Evolutionary conservation across 768 basidiomycete species (phyloP), one percentile per base, ranked within the genome.

Genomic region (Hygrocybe punicea): DNA sequence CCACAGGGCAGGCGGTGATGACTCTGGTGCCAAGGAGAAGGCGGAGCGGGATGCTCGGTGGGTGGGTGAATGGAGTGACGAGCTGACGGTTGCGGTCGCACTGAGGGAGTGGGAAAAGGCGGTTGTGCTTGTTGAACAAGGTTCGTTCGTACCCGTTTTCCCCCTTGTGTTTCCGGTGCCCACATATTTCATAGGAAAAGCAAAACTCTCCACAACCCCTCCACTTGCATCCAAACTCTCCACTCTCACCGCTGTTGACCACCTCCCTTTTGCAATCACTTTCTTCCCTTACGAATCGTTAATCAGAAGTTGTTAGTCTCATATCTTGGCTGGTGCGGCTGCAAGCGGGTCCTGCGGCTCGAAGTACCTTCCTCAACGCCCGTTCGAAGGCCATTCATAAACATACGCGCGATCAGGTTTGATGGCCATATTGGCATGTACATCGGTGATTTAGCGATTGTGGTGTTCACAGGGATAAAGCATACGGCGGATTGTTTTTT

Each of bases 401-500:
- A 37, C 83, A 92, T 93, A n/a, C 80, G 95, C 47, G 88, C 85
- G 63, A 97, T 99, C 64, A 80, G 82, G 47, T 95, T 94, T 61
- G 93, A 96, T 62, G 95, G 96, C 2, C 85, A 94, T 64, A 84
- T 95, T 34, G 83, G 81, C 2, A 79, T 87, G 49, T 98, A 96
- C 65, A 81, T 98, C 48, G 87, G 84, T 34, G 92, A 98, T 65
- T 77, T 98, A 34, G 84, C 93, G 2, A 79, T 94, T 40, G 91
- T 98, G 0, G 84, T 87, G 57, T 98, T 98, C 65, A 97, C 94
- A 1, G 86, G 91, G 1, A 89, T 99, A 69, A 95, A 97, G 69
- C 93, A 98, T 67, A 97, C 95, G 1, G 92, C 92, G 13, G 96
- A 99, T 72, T 99, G 97, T 97, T 99, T 92, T 71, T 77, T 98